Evolutionary conservation across 306 rosid genomes (phyloP), one percentile per base, ranked within the genome.

Genomic region (Mucuna pruriens): DNA sequence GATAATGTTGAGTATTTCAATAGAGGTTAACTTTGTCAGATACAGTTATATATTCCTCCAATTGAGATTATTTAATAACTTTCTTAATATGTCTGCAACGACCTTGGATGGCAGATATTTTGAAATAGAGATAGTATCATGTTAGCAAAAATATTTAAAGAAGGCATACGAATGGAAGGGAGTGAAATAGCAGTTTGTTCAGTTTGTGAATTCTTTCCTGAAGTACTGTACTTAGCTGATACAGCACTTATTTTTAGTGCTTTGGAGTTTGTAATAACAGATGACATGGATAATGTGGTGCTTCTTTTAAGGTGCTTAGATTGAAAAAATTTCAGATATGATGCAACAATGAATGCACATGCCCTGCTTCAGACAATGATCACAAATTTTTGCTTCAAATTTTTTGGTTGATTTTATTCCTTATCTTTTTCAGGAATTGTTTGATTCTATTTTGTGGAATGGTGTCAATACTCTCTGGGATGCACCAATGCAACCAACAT

Each of bases 371-470:
- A 74, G 80, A 74, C 29, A 40, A 61, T 17, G 29, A 65, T 51
- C 55, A 54, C 58, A 46, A 52, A 17, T 2, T 7, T 63, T 75
- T 63, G 57, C 38, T 70, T 73, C 69, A 51, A 62, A 34, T 64
- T 51, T 68, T 69, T 81, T 42, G 85, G 68, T 79, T 89, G 74
- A 75, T 74, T 64, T 57, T 82, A 69, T 64, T 58, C 52, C 63
- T 71, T 78, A 42, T 84, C 72, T 76, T 82, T 61, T 86, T 46
- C 88, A 96, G 99, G 99, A 96, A 83, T 84, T 96, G 89, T 85
- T 79, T 79, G 92, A 93, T 80, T 90, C 94, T 84, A 86, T 96
- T 80, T 68, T 85, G 82, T 96, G 99, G 99, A 90, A 81, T 76
- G 90, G 89, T 76, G 90, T 96, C 87, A 84, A 89, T 80, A 77